Conservation (phyloP, 768 basidiomycete species). For the Kwoniella dejecticola region DNA sequence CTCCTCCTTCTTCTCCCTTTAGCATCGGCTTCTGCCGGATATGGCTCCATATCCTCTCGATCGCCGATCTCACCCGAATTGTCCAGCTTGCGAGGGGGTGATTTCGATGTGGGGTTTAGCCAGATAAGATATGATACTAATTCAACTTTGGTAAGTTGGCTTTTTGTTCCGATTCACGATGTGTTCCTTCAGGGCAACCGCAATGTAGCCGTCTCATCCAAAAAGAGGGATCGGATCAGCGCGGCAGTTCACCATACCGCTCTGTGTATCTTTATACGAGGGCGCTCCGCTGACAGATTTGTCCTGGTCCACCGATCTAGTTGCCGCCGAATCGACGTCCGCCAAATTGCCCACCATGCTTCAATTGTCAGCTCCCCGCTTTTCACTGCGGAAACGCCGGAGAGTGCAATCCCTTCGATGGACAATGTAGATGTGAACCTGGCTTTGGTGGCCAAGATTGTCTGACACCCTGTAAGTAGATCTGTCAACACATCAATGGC, state of each 20-base stretch:
- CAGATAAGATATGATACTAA: conserved; percentile 11
- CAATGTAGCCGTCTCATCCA: too few relatives aligned
- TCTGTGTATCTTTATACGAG: too few relatives aligned
- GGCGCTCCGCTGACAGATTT: too few relatives aligned
- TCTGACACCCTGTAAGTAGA: conserved; percentile 75
- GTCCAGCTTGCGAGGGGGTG: conserved; percentile 1
- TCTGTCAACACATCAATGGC: too few relatives aligned
- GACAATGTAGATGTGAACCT: conserved; percentile 92
- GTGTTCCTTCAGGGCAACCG: too few relatives aligned
- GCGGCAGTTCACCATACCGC: too few relatives aligned
- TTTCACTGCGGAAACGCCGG: conserved; percentile 93
- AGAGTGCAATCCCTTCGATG: conserved; percentile 84
- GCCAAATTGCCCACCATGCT: conserved; percentile 64
- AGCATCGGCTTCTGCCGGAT: neutral
- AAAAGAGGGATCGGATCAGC: too few relatives aligned
- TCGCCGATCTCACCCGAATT: conserved; percentile 4
- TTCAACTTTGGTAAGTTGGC: conserved; percentile 9
- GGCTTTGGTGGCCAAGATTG: conserved; percentile 99
- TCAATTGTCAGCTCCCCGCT: conserved; percentile 90
- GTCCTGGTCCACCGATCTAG: too few relatives aligned
- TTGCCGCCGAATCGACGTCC: conserved; percentile 18
- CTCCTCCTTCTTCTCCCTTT: conserved; percentile 7
- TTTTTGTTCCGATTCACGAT: too few relatives aligned
- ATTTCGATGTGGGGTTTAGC: conserved; percentile 10
- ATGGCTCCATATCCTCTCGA: conserved; percentile 18